These are phyloP conservation scores for Ceratocystis albifundus DNA, from an alignment of 2,329 filamentous ascomycete genomes.

Conservation along the genomic window DNA sequence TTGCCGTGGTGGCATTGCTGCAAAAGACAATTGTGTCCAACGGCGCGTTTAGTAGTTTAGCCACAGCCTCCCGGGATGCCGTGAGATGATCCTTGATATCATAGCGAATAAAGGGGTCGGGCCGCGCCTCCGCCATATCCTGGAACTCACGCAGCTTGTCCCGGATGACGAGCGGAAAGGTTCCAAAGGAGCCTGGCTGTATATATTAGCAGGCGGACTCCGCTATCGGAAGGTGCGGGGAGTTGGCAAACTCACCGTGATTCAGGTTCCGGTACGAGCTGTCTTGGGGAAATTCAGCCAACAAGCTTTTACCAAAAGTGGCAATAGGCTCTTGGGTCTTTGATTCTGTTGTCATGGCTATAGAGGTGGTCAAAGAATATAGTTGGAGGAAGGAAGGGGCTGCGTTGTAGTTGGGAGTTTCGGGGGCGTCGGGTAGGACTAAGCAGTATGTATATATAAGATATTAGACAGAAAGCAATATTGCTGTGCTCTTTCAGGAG, in stretches of 20 bases:
- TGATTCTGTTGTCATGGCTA: constrained; percentile 3
- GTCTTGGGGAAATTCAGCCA: constrained; percentile 16
- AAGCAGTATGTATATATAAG: background rate
- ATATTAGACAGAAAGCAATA: too few species aligned
- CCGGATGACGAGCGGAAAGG: constrained; percentile 53
- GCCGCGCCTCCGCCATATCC: constrained; percentile 51
- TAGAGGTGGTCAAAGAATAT: background rate
- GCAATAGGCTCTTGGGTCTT: constrained; percentile 10
- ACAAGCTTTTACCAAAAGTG: constrained; percentile 18
- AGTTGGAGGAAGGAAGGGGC: background rate
- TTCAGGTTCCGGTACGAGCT: constrained; percentile 59
- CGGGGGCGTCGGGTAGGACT: background rate
- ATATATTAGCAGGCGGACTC: constrained; percentile 16
- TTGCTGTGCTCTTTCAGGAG: too few species aligned
- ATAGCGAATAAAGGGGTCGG: constrained; percentile 68
- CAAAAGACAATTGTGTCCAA: constrained; percentile 61
- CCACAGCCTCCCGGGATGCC: constrained; percentile 51
- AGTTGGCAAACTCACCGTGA: constrained; percentile 45
- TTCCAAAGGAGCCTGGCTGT: constrained; percentile 61
- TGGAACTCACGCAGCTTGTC: constrained; percentile 53
- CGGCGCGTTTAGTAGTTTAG: constrained; percentile 54
- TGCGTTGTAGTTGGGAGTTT: too few species aligned
- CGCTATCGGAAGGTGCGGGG: constrained; percentile 3
- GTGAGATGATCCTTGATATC: constrained; percentile 52
- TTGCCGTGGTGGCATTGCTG: constrained; percentile 64